These are phyloP conservation scores for Pseudopediastrum boryanum DNA, from an alignment of 139 green algal genomes.

Conservation along the genomic window DNA sequence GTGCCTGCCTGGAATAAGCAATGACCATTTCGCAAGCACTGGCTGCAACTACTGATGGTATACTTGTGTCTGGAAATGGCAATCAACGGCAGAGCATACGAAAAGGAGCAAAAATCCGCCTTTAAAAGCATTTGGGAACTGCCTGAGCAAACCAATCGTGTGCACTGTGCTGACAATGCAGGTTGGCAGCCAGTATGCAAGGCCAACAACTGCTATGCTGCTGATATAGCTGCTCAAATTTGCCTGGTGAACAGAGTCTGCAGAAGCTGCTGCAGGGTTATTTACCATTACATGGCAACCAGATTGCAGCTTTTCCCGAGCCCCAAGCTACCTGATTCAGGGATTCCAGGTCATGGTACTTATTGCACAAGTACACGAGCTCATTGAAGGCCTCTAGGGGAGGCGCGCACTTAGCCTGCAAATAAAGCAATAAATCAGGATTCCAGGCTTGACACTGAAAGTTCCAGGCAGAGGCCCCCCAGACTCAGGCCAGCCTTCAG, in stretches of 20 bases:
- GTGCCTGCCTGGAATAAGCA: neutral
- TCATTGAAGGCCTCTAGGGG: constrained; percentile 24
- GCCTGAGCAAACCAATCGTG: too few relatives aligned
- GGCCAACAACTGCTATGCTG: neutral
- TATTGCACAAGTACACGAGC: constrained; percentile 28
- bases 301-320: neutral
- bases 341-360: neutral
- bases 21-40: neutral
- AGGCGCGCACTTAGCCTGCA: constrained; percentile 19
- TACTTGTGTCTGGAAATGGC: too few relatives aligned
- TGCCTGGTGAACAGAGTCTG: neutral
- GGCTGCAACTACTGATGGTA: neutral
- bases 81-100: too few relatives aligned
- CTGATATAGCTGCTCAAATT: neutral
- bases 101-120: too few relatives aligned
- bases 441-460: neutral
- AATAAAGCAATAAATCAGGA: neutral
- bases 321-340: constrained; percentile 32
- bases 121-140: too few relatives aligned
- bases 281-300: neutral
- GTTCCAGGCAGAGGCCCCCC: neutral
- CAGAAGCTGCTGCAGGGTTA: neutral
- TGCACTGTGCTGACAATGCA: too few relatives aligned
- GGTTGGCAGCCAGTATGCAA: neutral
- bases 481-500: neutral